These are phyloP conservation scores for Plasmodium reichenowi DNA, from an alignment of 169 alveolate species.

Conservation along the genomic window DNA sequence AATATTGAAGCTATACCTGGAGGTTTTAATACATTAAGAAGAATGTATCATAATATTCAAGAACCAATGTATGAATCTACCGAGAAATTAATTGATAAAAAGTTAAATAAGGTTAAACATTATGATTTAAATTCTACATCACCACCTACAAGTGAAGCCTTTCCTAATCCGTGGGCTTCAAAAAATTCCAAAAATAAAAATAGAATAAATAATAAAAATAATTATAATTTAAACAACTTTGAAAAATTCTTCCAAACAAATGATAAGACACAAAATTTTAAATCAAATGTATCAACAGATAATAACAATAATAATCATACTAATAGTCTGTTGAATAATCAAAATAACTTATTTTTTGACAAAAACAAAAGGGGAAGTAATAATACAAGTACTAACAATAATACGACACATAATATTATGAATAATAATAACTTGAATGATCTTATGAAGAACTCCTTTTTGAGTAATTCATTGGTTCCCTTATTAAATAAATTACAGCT, in stretches of 20 bases:
- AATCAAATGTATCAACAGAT: neutral
- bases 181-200: constrained; percentile 29
- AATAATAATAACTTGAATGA: neutral
- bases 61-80: constrained; percentile 80
- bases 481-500: too few species aligned
- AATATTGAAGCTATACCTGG: constrained; percentile 89
- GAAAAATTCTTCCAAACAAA: constrained; percentile 21
- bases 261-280: constrained; percentile 21
- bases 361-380: constrained; percentile 1
- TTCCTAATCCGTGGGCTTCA: constrained; percentile 76
- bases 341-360: constrained; percentile 9
- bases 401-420: neutral
- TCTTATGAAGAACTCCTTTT: too few species aligned
- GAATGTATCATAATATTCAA: constrained; percentile 86
- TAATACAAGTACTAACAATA: neutral
- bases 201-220: constrained; percentile 11
- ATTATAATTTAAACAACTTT: constrained; percentile 4
- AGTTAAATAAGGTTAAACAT: constrained; percentile 33
- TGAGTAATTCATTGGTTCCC: too few species aligned
- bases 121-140: constrained; percentile 73
- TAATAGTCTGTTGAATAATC: constrained; percentile 23
- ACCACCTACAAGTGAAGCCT: constrained; percentile 75
- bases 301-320: constrained; percentile 6
- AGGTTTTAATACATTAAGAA: constrained; percentile 84
- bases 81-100: constrained; percentile 50